These are phyloP conservation scores for Dryas octopetala DNA, from an alignment of 306 rosid species.

Conservation along the genomic window DNA sequence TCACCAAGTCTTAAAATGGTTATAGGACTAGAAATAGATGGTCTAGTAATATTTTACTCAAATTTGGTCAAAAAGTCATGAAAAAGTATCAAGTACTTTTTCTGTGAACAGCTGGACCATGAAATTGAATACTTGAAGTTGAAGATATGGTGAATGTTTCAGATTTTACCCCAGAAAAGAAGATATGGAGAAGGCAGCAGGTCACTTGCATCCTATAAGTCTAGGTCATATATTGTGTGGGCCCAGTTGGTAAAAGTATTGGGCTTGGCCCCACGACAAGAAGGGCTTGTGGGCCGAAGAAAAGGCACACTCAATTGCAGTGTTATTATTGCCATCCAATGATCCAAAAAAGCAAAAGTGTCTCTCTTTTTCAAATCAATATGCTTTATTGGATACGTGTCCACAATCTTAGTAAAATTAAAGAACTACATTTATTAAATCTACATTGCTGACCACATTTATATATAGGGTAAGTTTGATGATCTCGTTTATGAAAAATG, in stretches of 20 bases:
- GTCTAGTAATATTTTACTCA: background rate
- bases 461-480: no score
- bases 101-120: constrained; percentile 11
- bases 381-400: constrained; percentile 17
- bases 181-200: background rate
- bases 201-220: constrained; percentile 6
- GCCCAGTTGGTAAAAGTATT: background rate
- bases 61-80: background rate
- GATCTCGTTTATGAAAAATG: no score
- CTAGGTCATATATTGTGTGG: constrained; percentile 4
- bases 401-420: background rate
- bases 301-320: background rate
- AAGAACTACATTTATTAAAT: no score
- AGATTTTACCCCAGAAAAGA: background rate
- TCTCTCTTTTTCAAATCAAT: background rate
- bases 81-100: background rate
- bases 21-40: background rate
- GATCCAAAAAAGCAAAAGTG: constrained; percentile 23
- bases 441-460: no score
- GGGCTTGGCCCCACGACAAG: constrained; percentile 1
- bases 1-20: background rate
- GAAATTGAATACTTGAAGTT: background rate
- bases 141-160: background rate
- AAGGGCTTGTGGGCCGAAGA: constrained; percentile 14
- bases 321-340: constrained; percentile 19